phyloP scores from a whole-genome alignment of 192 early-diverging fungal genomes.

The Umbelopsis ramanniana region DNA sequence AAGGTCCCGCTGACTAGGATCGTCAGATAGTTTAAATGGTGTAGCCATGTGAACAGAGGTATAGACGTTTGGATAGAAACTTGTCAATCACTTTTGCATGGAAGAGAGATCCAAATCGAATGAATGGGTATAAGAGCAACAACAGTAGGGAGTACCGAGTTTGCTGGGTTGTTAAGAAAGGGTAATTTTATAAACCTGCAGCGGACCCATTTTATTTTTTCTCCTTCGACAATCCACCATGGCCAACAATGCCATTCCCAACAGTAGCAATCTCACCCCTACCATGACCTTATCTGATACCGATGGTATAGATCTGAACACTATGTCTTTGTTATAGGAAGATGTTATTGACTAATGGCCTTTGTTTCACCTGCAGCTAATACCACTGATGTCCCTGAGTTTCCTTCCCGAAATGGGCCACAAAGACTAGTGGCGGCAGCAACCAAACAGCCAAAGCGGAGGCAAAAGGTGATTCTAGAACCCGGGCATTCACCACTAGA shows the following conservation, averaged over 20 bases:
- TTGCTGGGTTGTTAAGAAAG: too few species aligned
- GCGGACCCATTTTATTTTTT: background rate
- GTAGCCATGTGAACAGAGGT: background rate
- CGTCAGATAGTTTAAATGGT: background rate
- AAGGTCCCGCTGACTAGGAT: background rate
- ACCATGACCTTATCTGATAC: slow-evolving; percentile 3
- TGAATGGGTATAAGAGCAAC: background rate
- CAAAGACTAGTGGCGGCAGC: slow-evolving; percentile 42
- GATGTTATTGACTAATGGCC: too few species aligned
- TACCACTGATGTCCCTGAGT: slow-evolving; percentile 34
- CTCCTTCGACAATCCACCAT: background rate
- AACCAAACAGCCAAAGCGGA: slow-evolving; percentile 39
- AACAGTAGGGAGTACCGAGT: background rate
- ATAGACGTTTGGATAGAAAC: background rate
- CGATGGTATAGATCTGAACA: slow-evolving; percentile 5
- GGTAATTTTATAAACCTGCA: background rate
- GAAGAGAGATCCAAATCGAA: background rate
- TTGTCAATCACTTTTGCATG: background rate
- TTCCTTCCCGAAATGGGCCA: slow-evolving; percentile 42
- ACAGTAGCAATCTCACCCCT: background rate
- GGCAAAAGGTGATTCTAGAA: slow-evolving; percentile 80
- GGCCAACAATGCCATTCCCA: background rate
- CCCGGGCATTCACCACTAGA: slow-evolving; percentile 91
- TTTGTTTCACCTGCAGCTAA: background rate
- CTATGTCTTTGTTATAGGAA: background rate